Evolutionary conservation across 305 asterid genomes (phyloP).

Genomic region (Ajuga reptans): DNA sequence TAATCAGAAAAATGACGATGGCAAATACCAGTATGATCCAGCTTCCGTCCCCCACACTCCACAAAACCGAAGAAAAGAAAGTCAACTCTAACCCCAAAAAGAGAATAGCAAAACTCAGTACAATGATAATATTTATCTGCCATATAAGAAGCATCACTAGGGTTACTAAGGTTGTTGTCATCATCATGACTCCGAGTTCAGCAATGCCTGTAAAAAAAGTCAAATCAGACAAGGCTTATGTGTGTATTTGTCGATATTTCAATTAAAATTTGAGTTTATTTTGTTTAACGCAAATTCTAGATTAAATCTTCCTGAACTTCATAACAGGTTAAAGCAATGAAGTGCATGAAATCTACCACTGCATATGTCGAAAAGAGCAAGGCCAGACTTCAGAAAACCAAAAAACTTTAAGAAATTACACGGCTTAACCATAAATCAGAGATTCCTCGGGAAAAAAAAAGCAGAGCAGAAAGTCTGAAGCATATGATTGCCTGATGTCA

Average conservation of each 20-base stretch:
- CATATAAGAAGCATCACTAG: conserved; percentile 99
- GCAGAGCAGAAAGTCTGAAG: too few species aligned
- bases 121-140: conserved; percentile 84
- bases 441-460: too few species aligned
- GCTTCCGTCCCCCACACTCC: conserved; percentile 96
- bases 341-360: too few species aligned
- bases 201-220: conserved; percentile 66
- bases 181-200: conserved; percentile 98
- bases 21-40: conserved; percentile 95
- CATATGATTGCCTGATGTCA: too few species aligned
- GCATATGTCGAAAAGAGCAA: too few species aligned
- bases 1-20: conserved; percentile 63
- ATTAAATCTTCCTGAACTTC: too few species aligned
- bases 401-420: too few species aligned
- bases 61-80: conserved; percentile 81
- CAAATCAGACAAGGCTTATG: conserved; percentile 22
- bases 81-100: conserved; percentile 88
- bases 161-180: conserved; percentile 83
- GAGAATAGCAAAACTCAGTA: conserved; percentile 55
- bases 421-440: too few species aligned
- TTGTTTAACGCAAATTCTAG: conserved; percentile 4
- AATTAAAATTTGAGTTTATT: neutral
- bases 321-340: too few species aligned
- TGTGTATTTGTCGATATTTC: neutral
- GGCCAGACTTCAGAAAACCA: too few species aligned